Evolutionary conservation across 164 flowering plant genomes (phyloP).

Genomic region (Stephania japonica): DNA sequence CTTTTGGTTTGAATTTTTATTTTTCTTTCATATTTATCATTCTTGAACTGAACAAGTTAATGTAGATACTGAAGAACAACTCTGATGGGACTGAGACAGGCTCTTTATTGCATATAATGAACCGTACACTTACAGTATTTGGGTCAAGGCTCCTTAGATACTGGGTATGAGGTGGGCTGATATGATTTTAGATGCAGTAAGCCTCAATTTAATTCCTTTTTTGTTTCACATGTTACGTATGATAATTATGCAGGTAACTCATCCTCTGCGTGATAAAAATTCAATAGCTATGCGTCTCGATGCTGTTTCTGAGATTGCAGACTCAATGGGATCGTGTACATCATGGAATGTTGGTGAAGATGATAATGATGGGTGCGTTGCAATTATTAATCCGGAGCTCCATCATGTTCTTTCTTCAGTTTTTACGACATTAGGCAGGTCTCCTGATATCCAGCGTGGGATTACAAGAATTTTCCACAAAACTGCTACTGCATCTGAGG

Average conservation of each 20-base stretch:
- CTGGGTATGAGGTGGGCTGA: conserved; percentile 61
- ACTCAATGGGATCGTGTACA: conserved; percentile 50
- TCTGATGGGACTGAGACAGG: conserved; percentile 77
- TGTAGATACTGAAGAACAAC: conserved; percentile 65
- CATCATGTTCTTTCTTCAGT: conserved; percentile 54
- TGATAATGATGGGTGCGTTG: conserved; percentile 26
- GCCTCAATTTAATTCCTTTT: background rate
- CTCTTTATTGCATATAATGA: conserved; percentile 67
- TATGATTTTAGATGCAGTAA: background rate
- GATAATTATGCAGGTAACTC: conserved; percentile 61
- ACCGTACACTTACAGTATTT: conserved; percentile 67
- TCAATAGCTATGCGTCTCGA: conserved; percentile 82
- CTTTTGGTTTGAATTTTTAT: background rate
- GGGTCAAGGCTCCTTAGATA: conserved; percentile 92
- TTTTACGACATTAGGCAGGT: conserved; percentile 54
- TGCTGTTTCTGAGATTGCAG: conserved; percentile 91
- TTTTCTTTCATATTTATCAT: background rate
- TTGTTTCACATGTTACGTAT: conserved; percentile 14
- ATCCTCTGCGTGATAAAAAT: conserved; percentile 78
- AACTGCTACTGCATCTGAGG: conserved; percentile 84
- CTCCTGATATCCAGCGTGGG: conserved; percentile 89
- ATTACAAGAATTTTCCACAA: conserved; percentile 83
- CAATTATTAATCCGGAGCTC: conserved; percentile 27
- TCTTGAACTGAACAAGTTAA: background rate
- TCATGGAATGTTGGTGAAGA: conserved; percentile 18